phyloP scores from a whole-genome alignment of 2,329 filamentous ascomycete species.

The Talaromyces sp. region DNA sequence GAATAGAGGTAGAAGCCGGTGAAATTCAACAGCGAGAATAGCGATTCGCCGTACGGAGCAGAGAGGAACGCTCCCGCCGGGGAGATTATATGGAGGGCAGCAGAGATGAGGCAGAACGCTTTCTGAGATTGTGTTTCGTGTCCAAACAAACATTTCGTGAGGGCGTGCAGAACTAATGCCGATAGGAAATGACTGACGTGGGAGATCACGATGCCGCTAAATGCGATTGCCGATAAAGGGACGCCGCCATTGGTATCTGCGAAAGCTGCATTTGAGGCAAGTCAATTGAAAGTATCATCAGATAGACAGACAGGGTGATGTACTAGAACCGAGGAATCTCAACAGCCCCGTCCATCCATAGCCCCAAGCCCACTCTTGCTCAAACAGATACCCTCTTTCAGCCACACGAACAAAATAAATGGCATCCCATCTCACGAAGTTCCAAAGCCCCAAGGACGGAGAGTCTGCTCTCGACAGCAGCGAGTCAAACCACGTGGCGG shows the following conservation, averaged over 20 bases:
- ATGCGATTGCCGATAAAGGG: constrained; percentile 15
- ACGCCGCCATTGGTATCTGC: background rate
- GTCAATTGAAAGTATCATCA: background rate
- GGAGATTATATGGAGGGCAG: constrained; percentile 74
- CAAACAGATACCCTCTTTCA: constrained; percentile 54
- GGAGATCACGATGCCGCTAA: constrained; percentile 61
- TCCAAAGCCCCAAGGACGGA: constrained; percentile 33
- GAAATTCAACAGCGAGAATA: constrained; percentile 76
- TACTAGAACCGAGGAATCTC: constrained; percentile 36
- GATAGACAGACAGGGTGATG: constrained; percentile 4
- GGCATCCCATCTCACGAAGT: constrained; percentile 60
- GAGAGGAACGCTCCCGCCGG: constrained; percentile 88
- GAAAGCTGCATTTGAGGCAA: background rate
- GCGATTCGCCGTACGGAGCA: constrained; percentile 77
- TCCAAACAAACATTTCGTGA: constrained; percentile 59
- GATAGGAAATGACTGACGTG: constrained; percentile 75
- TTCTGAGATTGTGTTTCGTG: constrained; percentile 28
- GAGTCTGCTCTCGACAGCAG: background rate
- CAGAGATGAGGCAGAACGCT: constrained; percentile 56
- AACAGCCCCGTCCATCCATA: constrained; percentile 52
- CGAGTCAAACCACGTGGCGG: background rate
- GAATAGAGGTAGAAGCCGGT: constrained; percentile 68
- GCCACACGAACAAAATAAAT: constrained; percentile 59
- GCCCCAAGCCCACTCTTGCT: constrained; percentile 67
- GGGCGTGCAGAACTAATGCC: constrained; percentile 66